phyloP scores from a whole-genome alignment of 1,284 basidiomycete species.

The Athelia sp. region DNA sequence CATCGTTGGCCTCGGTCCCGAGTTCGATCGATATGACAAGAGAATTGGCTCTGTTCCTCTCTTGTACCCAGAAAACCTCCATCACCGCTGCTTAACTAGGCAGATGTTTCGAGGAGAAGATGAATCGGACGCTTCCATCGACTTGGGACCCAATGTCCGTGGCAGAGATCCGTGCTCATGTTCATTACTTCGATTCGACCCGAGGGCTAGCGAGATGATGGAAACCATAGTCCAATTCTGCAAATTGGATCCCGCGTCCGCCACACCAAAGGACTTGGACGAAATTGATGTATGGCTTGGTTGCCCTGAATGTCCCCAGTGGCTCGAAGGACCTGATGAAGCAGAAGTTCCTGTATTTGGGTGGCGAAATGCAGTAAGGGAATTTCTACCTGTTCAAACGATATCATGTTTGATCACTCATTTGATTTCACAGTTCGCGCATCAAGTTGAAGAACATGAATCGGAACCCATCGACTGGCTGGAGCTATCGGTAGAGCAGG shows the following conservation, averaged over 20 bases:
- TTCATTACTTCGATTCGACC: slow-evolving; percentile 20
- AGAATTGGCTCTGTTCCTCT: neutral
- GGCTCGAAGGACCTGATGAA: neutral
- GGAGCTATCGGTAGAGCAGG: too few relatives aligned
- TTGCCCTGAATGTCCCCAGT: slow-evolving; percentile 26
- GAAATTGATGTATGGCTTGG: slow-evolving; percentile 24
- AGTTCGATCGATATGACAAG: neutral
- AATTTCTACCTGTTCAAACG: neutral
- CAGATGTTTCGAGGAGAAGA: too few relatives aligned
- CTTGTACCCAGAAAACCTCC: neutral
- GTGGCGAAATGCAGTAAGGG: neutral
- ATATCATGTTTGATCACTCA: too few relatives aligned
- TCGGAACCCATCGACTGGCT: too few relatives aligned
- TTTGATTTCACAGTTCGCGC: too few relatives aligned
- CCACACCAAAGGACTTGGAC: slow-evolving; percentile 23
- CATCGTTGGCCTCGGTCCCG: neutral
- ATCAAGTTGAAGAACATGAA: too few relatives aligned
- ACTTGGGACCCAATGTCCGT: neutral
- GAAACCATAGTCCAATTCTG: slow-evolving; percentile 23
- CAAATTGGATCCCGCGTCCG: slow-evolving; percentile 15
- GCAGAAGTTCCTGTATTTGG: neutral
- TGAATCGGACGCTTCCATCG: neutral
- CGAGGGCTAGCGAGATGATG: slow-evolving; percentile 21
- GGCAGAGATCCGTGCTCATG: slow-evolving; percentile 13
- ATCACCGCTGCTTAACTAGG: neutral